A percentile compares a stretch with the other conserved stretches of the same genome.
phyloP scores from a whole-genome alignment of 768 basidiomycete genomes.

The Tulasnella sp. region DNA sequence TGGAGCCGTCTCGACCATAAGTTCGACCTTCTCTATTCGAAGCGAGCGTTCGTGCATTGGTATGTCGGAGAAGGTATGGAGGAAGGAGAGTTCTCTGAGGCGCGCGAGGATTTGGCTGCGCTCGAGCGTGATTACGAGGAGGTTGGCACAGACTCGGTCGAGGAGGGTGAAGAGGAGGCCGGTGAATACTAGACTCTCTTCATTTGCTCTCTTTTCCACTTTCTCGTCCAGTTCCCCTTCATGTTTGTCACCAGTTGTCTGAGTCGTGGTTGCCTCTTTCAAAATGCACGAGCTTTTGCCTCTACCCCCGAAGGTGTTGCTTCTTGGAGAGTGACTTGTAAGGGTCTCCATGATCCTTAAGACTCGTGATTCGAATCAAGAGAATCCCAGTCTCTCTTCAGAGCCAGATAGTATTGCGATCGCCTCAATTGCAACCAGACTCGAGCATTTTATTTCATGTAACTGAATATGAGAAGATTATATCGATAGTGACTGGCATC shows the following conservation, averaged over 20 bases:
- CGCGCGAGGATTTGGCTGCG: conserved; percentile 94
- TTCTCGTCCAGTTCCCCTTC: background rate
- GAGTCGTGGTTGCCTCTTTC: background rate
- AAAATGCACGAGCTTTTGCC: no score
- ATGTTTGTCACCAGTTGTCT: background rate
- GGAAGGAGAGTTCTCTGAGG: conserved; percentile 98
- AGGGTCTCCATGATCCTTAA: no score
- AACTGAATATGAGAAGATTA: no score
- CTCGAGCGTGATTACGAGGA: conserved; percentile 94
- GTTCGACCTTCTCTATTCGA: conserved; percentile 96
- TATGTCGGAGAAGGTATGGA: conserved; percentile 99
- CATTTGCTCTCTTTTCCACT: conserved; percentile 3
- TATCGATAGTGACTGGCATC: no score
- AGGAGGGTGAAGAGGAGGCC: conserved; percentile 20
- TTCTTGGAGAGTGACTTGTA: no score
- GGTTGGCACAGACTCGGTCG: conserved; percentile 37
- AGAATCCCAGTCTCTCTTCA: no score
- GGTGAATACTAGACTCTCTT: conserved; percentile 19
- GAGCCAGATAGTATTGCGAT: no score
- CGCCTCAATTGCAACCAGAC: no score
- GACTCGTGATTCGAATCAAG: no score
- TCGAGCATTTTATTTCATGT: no score
- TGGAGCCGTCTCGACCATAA: conserved; percentile 96
- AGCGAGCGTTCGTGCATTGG: conserved; percentile 86
- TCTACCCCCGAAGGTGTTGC: no score